A percentile compares a stretch with the other conserved stretches of the same genome.
Evolutionary conservation across 176 grass and related monocot species (phyloP).

Genomic region (Pontederia crassipes): DNA sequence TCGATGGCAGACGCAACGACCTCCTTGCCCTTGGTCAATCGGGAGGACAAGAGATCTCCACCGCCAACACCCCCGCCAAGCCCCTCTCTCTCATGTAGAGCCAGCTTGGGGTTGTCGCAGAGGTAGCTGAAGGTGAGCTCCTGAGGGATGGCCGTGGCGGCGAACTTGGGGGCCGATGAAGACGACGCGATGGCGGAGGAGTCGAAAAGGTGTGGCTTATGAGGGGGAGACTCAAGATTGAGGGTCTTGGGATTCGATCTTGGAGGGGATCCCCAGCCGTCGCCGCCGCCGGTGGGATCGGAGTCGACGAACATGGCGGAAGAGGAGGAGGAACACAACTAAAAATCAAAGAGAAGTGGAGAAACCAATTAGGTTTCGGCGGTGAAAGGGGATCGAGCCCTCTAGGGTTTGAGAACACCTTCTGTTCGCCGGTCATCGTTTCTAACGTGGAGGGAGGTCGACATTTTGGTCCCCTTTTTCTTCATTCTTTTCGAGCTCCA

Average conservation of each 20-base stretch:
- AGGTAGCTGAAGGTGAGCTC: constrained; percentile 51
- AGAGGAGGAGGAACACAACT: background rate
- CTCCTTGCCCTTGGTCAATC: constrained; percentile 23
- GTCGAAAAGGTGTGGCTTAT: constrained; percentile 5
- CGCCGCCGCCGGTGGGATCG: background rate
- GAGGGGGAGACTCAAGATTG: constrained; percentile 10
- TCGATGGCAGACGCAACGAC: constrained; percentile 3
- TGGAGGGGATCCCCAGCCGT: background rate
- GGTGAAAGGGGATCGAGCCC: background rate
- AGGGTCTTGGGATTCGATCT: constrained; percentile 16
- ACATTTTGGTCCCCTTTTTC: too few species aligned
- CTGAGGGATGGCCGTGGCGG: constrained; percentile 19
- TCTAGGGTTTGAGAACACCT: background rate
- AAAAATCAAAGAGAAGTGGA: background rate
- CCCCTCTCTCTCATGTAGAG: constrained; percentile 9
- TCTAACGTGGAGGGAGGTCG: too few species aligned
- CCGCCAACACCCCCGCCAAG: background rate
- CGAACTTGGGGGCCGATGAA: background rate
- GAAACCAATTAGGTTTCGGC: background rate
- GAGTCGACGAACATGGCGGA: constrained; percentile 14
- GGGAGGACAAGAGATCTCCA: constrained; percentile 5
- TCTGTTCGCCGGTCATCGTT: too few species aligned
- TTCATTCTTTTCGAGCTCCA: too few species aligned
- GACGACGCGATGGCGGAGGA: background rate
- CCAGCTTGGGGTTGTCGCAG: constrained; percentile 32